Base-by-base conservation (phyloP, 2,329 filamentous ascomycete species). In the Triangularia setosa region DNA sequence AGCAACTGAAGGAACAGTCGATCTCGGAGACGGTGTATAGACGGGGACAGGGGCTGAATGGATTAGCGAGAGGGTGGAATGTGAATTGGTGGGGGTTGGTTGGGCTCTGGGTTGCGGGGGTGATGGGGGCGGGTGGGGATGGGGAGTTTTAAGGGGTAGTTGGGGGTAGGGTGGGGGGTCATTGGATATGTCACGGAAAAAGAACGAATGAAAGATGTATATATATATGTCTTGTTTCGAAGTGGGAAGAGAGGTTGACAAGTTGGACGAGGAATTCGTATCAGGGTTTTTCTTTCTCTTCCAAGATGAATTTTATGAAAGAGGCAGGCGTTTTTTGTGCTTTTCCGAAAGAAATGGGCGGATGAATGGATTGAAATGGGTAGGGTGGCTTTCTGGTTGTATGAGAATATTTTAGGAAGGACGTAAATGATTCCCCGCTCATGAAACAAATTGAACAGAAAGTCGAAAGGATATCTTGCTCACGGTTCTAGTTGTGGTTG, bases 61-160 rank as follows among this genome's bases (percentile, higher is more conserved):
- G 90, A 0, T 79, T 92, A 12, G 90, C 88, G 83, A 79, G 90
- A 30, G 90, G 90, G 0, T 92, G 89, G 89, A 87, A 90, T 74
- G 88, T 92, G 40, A 90, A 87, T 64, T 91, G 90, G 80, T 92
- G 90, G 89, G 90, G 90, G 0, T 75, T 92, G 6, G 86, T 91
- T 11, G 90, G 90, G 8, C 81, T 92, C 9, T 92, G 90, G 90
- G 86, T 87, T 7, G 88, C 88, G 24, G 84, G 86, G 35, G 82
- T 89, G 24, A 76, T 90, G 55, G 85, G 86, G 9, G 83, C 80
- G 52, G 85, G 84, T 24, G 86, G 86, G 30, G 85, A 87, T 66
- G 86, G 84, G 62, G 83, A 87, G 73, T 87, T 87, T 65, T 87
- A 74, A 21, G 40, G 40, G 40, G 40, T 4, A 9, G 0, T n/a